Evolutionary conservation across 441 rosid genomes (phyloP).

Genomic region (Mallotus japonicus): DNA sequence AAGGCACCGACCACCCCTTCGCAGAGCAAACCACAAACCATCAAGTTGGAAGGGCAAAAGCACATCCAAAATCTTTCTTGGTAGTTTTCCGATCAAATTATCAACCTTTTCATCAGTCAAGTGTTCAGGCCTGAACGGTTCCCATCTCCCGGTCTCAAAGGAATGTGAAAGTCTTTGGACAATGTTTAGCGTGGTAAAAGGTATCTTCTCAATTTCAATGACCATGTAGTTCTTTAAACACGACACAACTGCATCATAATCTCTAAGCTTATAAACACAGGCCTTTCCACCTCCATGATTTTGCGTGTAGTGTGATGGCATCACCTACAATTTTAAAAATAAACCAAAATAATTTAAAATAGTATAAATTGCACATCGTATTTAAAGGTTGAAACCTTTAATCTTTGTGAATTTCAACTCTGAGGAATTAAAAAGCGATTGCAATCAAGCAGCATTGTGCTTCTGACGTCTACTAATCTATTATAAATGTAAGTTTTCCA

Average conservation of each 20-base stretch:
- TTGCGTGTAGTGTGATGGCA: constrained; percentile 75
- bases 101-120: constrained; percentile 60
- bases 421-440: background rate
- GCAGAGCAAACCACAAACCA: constrained; percentile 75
- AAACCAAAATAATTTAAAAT: constrained; percentile 2
- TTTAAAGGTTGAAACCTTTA: background rate
- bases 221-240: constrained; percentile 56
- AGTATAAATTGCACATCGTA: background rate
- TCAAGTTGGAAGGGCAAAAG: constrained; percentile 89
- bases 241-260: constrained; percentile 57
- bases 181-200: constrained; percentile 74
- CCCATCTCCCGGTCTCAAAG: constrained; percentile 57
- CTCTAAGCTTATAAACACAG: constrained; percentile 69
- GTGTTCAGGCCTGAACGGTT: constrained; percentile 78
- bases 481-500: background rate
- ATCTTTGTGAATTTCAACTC: background rate
- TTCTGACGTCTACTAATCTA: background rate
- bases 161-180: constrained; percentile 64
- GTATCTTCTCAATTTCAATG: constrained; percentile 66
- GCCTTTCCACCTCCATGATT: constrained; percentile 72
- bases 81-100: constrained; percentile 56
- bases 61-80: constrained; percentile 49
- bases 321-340: constrained; percentile 42
- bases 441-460: too few relatives aligned
- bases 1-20: constrained; percentile 89